Evolutionary conservation across 495 filamentous ascomycete genomes (phyloP).

Genomic region (Baudoinia panamericana): DNA sequence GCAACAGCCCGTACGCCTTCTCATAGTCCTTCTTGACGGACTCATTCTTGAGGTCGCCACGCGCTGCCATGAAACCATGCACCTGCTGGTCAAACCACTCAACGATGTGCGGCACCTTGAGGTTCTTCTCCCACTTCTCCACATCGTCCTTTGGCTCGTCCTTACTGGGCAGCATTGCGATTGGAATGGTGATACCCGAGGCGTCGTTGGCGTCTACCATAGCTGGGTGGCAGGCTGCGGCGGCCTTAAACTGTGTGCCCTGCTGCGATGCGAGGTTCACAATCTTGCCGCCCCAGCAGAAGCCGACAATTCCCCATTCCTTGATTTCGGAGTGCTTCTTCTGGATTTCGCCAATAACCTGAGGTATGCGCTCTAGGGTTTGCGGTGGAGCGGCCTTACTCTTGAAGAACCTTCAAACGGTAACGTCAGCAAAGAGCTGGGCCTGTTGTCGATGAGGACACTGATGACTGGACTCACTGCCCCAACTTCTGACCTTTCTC

Average conservation of each 20-base stretch:
- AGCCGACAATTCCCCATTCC: conserved; percentile 78
- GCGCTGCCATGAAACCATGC: conserved; percentile 86
- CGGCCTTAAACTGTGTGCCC: conserved; percentile 54
- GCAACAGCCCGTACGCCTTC: conserved; percentile 59
- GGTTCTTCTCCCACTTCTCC: conserved; percentile 51
- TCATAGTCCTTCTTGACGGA: conserved; percentile 63
- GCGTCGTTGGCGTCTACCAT: conserved; percentile 69
- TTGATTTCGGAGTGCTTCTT: conserved; percentile 41
- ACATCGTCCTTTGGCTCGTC: conserved; percentile 52
- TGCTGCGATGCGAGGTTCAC: conserved; percentile 45
- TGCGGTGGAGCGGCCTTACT: conserved; percentile 50
- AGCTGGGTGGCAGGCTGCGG: conserved; percentile 65
- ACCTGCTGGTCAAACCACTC: conserved; percentile 73
- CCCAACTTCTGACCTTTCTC: conserved; percentile 67
- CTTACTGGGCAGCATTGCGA: conserved; percentile 31
- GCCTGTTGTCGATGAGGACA: too few species aligned
- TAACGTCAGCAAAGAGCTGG: background rate
- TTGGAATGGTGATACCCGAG: conserved; percentile 28
- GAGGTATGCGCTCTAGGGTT: conserved; percentile 50
- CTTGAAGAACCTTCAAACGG: conserved; percentile 47
- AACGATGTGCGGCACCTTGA: conserved; percentile 57
- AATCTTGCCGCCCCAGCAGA: conserved; percentile 82
- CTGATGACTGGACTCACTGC: conserved; percentile 19
- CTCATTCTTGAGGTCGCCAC: conserved; percentile 49
- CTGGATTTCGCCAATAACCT: conserved; percentile 44